Evolutionary conservation across 148 eudicot species (phyloP), one percentile per base, ranked within the genome.

Genomic region (Selenicereus undatus): DNA sequence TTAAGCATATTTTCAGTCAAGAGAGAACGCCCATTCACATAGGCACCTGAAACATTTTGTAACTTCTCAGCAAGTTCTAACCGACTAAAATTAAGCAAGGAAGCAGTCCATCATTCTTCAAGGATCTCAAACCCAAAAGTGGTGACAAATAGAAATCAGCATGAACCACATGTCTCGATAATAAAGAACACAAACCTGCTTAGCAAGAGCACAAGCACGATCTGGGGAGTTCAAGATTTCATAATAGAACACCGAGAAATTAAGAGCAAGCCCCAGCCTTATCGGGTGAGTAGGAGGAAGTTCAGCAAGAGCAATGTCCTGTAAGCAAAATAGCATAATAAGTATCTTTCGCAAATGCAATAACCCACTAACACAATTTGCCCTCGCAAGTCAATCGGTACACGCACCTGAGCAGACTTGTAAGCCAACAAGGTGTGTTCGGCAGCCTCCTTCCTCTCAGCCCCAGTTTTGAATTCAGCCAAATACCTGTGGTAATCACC

Each of bases 181-280:
- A n/a, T 68, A 68, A 75, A 22, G 43, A 71, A 12, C 12, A 83
- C 78, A 71, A 50, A 87, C 89, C 89, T 87, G 89, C 81, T 87
- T 87, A 54, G 89, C 89, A 54, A 87, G 89, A 76, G 68, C 77
- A 80, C 89, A 87, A 51, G 89, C 89, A 77, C 87, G 87, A 76
- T 87, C 89, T 65, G 87, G 85, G 32, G 87, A 86, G 76, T 86
- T 86, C 84, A 86, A 81, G 81, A 86, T 86, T 52, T 86, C 88
- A 75, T 86, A 86, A 51, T 86, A 86, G 84, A 86, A 86, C 82
- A 86, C 88, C 12, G 88, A 86, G 84, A 86, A 86, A 18, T 86
- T 86, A 54, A 86, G 82, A 78, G 88, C 88, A 60, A 86, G 86
- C 21, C 88, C 88, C 71, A 86, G 85, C 80, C 89, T 84, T 12